Conservation (phyloP, 345 rosid species). For the Acer campestre region DNA sequence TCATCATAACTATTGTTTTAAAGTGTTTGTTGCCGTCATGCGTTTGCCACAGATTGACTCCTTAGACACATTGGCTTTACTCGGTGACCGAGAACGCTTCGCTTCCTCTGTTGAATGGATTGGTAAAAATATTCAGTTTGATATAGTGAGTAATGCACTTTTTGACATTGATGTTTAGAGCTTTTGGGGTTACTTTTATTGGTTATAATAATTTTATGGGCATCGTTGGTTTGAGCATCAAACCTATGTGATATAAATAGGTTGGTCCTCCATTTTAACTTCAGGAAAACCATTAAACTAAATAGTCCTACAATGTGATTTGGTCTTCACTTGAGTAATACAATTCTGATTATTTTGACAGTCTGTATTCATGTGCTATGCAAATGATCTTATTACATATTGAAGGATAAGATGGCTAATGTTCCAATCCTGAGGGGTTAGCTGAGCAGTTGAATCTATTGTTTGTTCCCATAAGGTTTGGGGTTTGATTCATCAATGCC, state of each 20-base stretch:
- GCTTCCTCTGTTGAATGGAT: slow-evolving; percentile 90
- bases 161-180: slow-evolving; percentile 19
- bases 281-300: not conserved
- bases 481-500: too few species aligned
- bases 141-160: slow-evolving; percentile 81
- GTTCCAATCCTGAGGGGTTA: not conserved
- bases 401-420: not conserved
- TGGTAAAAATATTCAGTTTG: slow-evolving; percentile 96
- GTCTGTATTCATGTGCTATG: not conserved
- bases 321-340: not conserved
- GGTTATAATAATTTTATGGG: not conserved
- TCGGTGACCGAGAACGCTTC: slow-evolving; percentile 76
- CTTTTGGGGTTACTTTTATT: slow-evolving; percentile 13
- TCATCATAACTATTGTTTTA: not conserved
- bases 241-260: not conserved
- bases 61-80: slow-evolving; percentile 85
- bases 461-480: too few species aligned
- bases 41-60: slow-evolving; percentile 74
- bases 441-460: too few species aligned
- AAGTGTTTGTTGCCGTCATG: slow-evolving; percentile 20
- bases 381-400: not conserved
- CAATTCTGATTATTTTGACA: not conserved
- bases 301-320: not conserved
- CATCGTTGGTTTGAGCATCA: not conserved
- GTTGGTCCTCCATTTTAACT: not conserved